Conservation (phyloP, 495 filamentous ascomycete species). For the Trichoderma reesei region DNA sequence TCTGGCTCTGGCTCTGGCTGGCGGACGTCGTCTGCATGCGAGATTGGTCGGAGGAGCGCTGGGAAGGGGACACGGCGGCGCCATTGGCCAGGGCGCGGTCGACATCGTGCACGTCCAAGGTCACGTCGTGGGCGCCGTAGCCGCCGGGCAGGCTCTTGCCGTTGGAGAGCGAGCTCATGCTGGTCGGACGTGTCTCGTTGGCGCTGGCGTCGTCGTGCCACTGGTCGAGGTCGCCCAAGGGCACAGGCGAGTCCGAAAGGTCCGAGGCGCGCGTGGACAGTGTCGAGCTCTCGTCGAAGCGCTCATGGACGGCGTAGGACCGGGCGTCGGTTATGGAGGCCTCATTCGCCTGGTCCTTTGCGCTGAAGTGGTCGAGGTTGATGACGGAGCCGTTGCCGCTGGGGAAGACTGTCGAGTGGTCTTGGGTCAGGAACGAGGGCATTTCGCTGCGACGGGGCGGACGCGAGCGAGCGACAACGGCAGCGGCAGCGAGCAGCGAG, state of each 20-base stretch:
- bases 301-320: conserved; percentile 25
- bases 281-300: conserved; percentile 27
- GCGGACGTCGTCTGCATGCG: conserved; percentile 16
- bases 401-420: conserved; percentile 27
- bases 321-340: conserved; percentile 19
- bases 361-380: conserved; percentile 18
- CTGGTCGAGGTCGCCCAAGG: not conserved
- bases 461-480: no score
- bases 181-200: conserved; percentile 23
- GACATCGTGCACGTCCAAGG: not conserved
- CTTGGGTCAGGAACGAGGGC: conserved; percentile 41
- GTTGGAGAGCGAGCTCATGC: conserved; percentile 27
- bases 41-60: conserved; percentile 13
- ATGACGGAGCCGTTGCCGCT: conserved; percentile 28
- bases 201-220: conserved; percentile 19
- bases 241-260: conserved; percentile 18
- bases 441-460: conserved; percentile 23
- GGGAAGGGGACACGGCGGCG: not conserved
- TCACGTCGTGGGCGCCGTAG: conserved; percentile 14
- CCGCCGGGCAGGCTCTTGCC: conserved; percentile 24
- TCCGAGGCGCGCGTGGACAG: conserved; percentile 29
- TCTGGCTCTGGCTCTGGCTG: no score
- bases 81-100: conserved; percentile 11
- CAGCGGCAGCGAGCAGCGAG: no score
- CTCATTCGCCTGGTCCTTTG: conserved; percentile 20